Evolutionary conservation across 2,329 filamentous ascomycete genomes (phyloP), one percentile per base, ranked within the genome.

Genomic region (Phialophora tarda): DNA sequence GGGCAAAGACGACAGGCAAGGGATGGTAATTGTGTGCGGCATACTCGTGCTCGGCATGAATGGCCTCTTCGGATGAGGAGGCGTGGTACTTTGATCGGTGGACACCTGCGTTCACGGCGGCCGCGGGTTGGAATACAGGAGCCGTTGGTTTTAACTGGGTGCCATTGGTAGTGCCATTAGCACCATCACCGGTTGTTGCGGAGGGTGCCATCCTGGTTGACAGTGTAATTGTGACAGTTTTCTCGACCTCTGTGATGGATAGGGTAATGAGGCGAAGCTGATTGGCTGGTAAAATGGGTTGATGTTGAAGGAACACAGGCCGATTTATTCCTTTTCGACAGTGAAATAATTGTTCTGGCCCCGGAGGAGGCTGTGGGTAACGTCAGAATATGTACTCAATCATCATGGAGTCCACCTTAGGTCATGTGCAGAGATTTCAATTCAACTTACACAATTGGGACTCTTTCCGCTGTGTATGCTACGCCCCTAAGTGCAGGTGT

Each of bases 21-120:
- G 95, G 95, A 80, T 98, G 93, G 85, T 99, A 99, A 84, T 99
- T 99, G 87, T 99, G 95, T 57, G 95, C 95, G 58, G 95, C 95
- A 79, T 87, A 94, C 77, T 91, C 84, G 75, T 91, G 84, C 82
- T 99, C 95, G 61, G 88, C 82, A 61, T 88, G 82, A 78, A 97
- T 96, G 74, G 95, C 94, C 73, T 86, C 84, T 65, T 88, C 82
- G 51, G 93, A 93, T 28, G 94, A 93, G 23, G 91, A 78, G 63
- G 92, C 86, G 81, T 97, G 95, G 82, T 87, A 88, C 67, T 77
- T 79, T 41, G 83, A 79, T 38, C 80, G 76, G 58, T 54, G 30
- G 4, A 58, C 23, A 28, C 28, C 55, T 58, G 32, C 21, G 17
- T 76, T 69, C 63, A 75, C 73, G 59, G 77, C 78, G 48, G 59